phyloP scores from a whole-genome alignment of 2,329 filamentous ascomycete species.

The Aspergillus texensis region DNA sequence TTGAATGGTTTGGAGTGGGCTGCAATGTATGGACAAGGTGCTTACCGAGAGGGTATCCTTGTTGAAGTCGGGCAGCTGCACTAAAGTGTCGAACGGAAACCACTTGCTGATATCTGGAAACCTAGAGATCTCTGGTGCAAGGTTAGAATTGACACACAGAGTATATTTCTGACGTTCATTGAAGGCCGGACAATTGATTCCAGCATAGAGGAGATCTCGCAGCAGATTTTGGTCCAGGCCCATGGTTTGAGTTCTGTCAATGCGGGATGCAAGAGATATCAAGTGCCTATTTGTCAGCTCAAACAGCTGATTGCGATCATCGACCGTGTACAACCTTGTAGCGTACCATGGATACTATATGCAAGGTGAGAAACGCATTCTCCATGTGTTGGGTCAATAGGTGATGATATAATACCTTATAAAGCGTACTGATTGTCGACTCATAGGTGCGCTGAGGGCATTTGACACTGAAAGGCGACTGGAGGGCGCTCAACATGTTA shows the following conservation, averaged over 20 bases:
- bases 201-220: constrained; percentile 42
- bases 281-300: constrained; percentile 58
- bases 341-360: constrained; percentile 55
- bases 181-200: constrained; percentile 47
- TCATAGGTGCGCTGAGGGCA: constrained; percentile 58
- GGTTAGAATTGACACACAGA: constrained; percentile 32
- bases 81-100: constrained; percentile 46
- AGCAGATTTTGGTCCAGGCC: constrained; percentile 44
- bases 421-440: constrained; percentile 53
- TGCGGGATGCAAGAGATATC: constrained; percentile 67
- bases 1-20: not conserved
- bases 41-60: constrained; percentile 32
- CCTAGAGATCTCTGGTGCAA: constrained; percentile 21
- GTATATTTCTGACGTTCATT: constrained; percentile 47
- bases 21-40: not conserved
- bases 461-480: constrained; percentile 54
- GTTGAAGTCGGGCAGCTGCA: constrained; percentile 26
- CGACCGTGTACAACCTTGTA: constrained; percentile 47
- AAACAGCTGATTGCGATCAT: constrained; percentile 51
- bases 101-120: constrained; percentile 32
- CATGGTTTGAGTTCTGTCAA: constrained; percentile 48
- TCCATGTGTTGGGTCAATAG: not conserved
- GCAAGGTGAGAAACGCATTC: constrained; percentile 14
- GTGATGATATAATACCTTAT: constrained; percentile 45
- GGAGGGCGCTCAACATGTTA: constrained; percentile 1